phyloP scores from a whole-genome alignment of 2,329 filamentous ascomycete species.

The Microcera coccophila region DNA sequence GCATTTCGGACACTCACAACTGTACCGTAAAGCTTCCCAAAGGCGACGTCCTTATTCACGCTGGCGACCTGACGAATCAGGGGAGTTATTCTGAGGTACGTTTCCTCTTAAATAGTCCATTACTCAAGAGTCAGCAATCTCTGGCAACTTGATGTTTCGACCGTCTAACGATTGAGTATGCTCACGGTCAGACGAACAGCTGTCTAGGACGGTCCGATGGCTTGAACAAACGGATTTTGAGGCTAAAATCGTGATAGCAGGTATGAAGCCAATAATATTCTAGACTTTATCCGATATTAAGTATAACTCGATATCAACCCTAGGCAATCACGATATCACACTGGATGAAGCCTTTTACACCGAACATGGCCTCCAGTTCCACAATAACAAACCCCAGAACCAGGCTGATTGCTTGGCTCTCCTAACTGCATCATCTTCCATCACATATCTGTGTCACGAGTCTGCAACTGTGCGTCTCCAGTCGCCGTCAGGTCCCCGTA shows the following conservation, averaged over 20 bases:
- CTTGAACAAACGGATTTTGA: slow-evolving; percentile 65
- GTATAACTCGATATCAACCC: slow-evolving; percentile 3
- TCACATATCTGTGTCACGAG: slow-evolving; percentile 63
- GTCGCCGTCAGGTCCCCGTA: slow-evolving; percentile 51
- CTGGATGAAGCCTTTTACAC: slow-evolving; percentile 62
- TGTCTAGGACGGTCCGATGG: slow-evolving; percentile 62
- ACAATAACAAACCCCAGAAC: slow-evolving; percentile 54
- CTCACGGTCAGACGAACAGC: slow-evolving; percentile 24
- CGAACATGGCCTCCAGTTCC: slow-evolving; percentile 50
- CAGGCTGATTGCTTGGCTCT: slow-evolving; percentile 51
- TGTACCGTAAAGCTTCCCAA: slow-evolving; percentile 59
- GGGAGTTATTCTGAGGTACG: slow-evolving; percentile 55
- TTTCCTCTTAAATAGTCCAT: background rate
- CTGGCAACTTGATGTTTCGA: no score
- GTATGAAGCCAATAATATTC: slow-evolving; percentile 36
- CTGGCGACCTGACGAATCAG: slow-evolving; percentile 72
- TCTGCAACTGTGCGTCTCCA: slow-evolving; percentile 52
- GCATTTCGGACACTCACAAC: slow-evolving; percentile 75
- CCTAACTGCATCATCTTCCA: slow-evolving; percentile 49
- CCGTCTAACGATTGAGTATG: background rate
- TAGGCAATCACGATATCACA: slow-evolving; percentile 73
- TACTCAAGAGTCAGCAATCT: no score
- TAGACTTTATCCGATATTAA: slow-evolving; percentile 4
- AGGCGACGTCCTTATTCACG: slow-evolving; percentile 72
- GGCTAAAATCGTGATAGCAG: slow-evolving; percentile 66